Percentiles rank a stretch among this genome's conserved stretches.
These are phyloP conservation scores for Aureobasidium mangrovei DNA, from an alignment of 2,329 filamentous ascomycete genomes.

Conservation along the genomic window DNA sequence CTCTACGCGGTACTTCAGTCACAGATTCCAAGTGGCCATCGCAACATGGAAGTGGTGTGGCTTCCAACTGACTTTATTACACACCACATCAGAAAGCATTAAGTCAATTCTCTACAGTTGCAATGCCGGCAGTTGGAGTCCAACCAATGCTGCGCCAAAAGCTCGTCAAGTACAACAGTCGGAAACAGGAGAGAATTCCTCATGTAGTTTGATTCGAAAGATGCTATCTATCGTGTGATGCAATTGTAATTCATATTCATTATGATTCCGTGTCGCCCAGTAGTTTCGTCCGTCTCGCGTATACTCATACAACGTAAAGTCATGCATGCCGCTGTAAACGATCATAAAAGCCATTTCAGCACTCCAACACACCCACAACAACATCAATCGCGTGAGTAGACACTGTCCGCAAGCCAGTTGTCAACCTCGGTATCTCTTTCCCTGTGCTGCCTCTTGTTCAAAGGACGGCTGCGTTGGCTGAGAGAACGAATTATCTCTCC, in stretches of 20 bases:
- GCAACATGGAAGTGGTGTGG: no score
- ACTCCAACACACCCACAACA: not conserved
- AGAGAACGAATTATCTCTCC: constrained; percentile 25
- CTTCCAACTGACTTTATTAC: no score
- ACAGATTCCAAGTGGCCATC: no score
- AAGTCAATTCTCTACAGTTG: no score
- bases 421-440: constrained; percentile 16
- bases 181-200: no score
- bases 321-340: not conserved
- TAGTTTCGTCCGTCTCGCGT: not conserved
- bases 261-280: not conserved
- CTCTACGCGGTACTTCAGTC: no score
- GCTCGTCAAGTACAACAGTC: no score
- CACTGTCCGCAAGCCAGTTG: constrained; percentile 21
- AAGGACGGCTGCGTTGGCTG: constrained; percentile 8
- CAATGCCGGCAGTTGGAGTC: no score
- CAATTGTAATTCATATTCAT: not conserved
- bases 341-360: no score
- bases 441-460: not conserved
- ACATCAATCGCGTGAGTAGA: constrained; percentile 12
- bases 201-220: no score
- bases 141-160: no score
- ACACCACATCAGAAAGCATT: no score
- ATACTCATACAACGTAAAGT: not conserved
- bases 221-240: not conserved